Evolutionary conservation across 306 rosid species (phyloP).

Genomic region (Cucumis hystrix): DNA sequence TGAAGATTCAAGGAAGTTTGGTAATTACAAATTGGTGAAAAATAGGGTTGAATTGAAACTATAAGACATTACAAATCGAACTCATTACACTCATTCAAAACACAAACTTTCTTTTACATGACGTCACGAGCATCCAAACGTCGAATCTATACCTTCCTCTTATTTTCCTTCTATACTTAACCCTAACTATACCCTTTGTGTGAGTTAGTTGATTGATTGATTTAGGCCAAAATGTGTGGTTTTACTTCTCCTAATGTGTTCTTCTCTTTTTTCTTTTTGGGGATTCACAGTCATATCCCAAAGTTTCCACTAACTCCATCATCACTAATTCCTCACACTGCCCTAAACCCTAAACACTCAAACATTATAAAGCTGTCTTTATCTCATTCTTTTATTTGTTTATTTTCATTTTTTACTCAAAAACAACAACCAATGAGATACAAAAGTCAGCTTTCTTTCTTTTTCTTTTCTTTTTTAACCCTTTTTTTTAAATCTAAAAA

Average conservation of each 20-base stretch:
- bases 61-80: no score
- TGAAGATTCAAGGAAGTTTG: no score
- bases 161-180: no score
- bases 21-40: no score
- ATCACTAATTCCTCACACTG: neutral
- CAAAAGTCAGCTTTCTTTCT: conserved; percentile 2
- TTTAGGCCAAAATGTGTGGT: neutral
- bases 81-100: no score
- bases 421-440: neutral
- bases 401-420: neutral
- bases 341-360: neutral
- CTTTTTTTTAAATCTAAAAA: neutral
- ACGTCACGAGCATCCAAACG: no score
- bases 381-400: neutral
- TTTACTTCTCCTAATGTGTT: neutral
- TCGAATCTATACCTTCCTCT: no score
- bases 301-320: neutral
- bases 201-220: neutral
- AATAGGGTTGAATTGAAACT: no score
- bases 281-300: neutral
- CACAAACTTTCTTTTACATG: no score
- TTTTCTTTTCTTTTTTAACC: neutral
- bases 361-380: neutral
- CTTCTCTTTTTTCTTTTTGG: no score
- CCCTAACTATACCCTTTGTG: no score